Percentiles rank a stretch among this genome's conserved stretches.
Evolutionary conservation across 2,329 filamentous ascomycete species (phyloP).

Genomic region (Cytospora leucostoma): DNA sequence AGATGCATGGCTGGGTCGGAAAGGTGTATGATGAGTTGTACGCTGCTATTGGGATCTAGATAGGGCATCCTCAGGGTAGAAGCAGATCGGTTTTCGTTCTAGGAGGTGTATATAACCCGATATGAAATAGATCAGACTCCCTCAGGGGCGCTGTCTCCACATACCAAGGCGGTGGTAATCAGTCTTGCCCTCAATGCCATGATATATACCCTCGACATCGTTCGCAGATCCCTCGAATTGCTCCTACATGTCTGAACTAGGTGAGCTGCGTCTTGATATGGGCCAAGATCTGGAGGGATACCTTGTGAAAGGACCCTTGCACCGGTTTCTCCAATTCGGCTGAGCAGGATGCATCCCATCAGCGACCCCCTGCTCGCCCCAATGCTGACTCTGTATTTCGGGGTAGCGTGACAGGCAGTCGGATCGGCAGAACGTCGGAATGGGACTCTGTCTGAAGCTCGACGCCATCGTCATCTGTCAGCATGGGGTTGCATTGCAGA

Average conservation of each 20-base stretch:
- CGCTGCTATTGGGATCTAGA: slow-evolving; percentile 22
- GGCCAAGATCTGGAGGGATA: too few relatives aligned
- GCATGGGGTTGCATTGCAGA: not conserved
- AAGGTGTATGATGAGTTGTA: slow-evolving; percentile 77
- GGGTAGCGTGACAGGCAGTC: not conserved
- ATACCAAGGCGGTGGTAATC: too few relatives aligned
- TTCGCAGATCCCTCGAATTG: too few relatives aligned
- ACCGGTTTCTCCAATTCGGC: not conserved
- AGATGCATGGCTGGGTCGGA: slow-evolving; percentile 75
- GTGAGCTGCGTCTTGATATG: too few relatives aligned
- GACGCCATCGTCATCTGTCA: slow-evolving; percentile 7
- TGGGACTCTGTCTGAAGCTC: not conserved
- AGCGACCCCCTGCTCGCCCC: not conserved
- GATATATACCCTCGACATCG: too few relatives aligned
- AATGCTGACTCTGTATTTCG: too few relatives aligned
- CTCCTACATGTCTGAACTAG: too few relatives aligned
- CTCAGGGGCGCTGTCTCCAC: not conserved
- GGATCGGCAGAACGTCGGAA: slow-evolving; percentile 17
- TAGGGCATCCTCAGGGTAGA: not conserved
- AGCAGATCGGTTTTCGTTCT: not conserved
- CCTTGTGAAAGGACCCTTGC: not conserved
- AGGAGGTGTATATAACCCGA: slow-evolving; percentile 13
- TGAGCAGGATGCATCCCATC: not conserved
- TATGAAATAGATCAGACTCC: not conserved
- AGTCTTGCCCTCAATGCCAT: too few relatives aligned